Evolutionary conservation across 768 basidiomycete species (phyloP).

Genomic region (Termitomyces sp.): DNA sequence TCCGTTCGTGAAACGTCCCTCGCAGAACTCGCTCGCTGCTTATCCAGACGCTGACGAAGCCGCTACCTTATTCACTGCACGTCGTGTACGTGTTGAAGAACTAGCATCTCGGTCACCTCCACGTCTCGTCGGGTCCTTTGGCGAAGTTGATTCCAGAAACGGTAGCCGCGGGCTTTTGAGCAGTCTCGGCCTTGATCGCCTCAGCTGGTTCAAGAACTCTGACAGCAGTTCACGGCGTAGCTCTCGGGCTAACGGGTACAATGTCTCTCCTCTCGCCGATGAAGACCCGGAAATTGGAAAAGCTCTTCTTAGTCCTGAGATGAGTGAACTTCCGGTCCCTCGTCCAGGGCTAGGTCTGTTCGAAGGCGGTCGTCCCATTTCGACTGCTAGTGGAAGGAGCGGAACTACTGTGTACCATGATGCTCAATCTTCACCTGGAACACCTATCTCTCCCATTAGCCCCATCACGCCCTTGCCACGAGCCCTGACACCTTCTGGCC

Average conservation of each 20-base stretch:
- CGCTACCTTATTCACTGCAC: constrained; percentile 47
- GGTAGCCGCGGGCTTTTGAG: constrained; percentile 21
- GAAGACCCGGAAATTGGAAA: constrained; percentile 42
- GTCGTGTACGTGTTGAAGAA: constrained; percentile 38
- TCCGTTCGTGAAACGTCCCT: constrained; percentile 14
- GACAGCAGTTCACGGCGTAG: constrained; percentile 19
- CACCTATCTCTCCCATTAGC: constrained; percentile 23
- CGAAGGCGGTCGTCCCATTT: constrained; percentile 48
- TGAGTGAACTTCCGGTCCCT: constrained; percentile 19
- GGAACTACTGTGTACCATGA: constrained; percentile 58
- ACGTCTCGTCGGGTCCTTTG: constrained; percentile 10
- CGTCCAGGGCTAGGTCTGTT: constrained; percentile 29
- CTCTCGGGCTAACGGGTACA: constrained; percentile 11
- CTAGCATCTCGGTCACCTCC: constrained; percentile 25
- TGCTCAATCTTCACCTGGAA: constrained; percentile 47
- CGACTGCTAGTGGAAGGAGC: constrained; percentile 50
- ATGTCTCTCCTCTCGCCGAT: constrained; percentile 25
- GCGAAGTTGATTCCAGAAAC: constrained; percentile 8
- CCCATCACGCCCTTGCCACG: constrained; percentile 35
- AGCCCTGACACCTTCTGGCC: constrained; percentile 39
- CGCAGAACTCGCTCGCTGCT: constrained; percentile 27
- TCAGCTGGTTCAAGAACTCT: constrained; percentile 54
- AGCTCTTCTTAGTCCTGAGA: constrained; percentile 25
- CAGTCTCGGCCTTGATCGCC: constrained; percentile 42
- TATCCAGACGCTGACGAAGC: constrained; percentile 33